Conservation (phyloP, 805 yeast genomes). For the Torulaspora microellipsoides region DNA sequence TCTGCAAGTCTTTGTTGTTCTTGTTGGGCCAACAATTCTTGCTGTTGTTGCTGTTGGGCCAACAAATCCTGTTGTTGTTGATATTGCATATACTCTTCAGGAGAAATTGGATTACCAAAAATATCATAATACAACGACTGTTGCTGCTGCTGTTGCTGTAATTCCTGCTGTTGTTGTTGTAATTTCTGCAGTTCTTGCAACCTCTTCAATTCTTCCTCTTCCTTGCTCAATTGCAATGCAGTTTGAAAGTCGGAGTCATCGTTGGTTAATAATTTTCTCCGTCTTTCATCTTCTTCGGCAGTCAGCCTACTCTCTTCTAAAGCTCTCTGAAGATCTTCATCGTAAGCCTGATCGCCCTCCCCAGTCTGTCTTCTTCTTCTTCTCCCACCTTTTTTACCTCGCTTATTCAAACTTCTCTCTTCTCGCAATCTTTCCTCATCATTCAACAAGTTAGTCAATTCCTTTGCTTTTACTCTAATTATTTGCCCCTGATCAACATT, state of each 20-base stretch:
- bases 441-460: slow-evolving; percentile 65
- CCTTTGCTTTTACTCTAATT: slow-evolving; percentile 84
- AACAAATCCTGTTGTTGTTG: slow-evolving; percentile 30
- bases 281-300: slow-evolving; percentile 74
- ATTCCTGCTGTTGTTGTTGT: slow-evolving; percentile 24
- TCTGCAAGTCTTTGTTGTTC: slow-evolving; percentile 22
- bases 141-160: slow-evolving; percentile 28
- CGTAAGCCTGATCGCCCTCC: slow-evolving; percentile 45
- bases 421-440: slow-evolving; percentile 75
- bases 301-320: slow-evolving; percentile 73
- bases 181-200: slow-evolving; percentile 24
- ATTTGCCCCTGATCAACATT: slow-evolving; percentile 84
- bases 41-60: slow-evolving; percentile 29
- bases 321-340: slow-evolving; percentile 74
- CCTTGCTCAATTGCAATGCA: slow-evolving; percentile 26
- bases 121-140: slow-evolving; percentile 32
- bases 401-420: slow-evolving; percentile 50
- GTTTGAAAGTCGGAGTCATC: slow-evolving; percentile 26
- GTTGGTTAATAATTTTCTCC: slow-evolving; percentile 36
- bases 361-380: slow-evolving; percentile 28
- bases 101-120: slow-evolving; percentile 35
- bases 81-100: slow-evolving; percentile 35
- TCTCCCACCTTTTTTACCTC: slow-evolving; percentile 37
- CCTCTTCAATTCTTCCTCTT: slow-evolving; percentile 27
- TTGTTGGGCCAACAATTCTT: slow-evolving; percentile 26